Evolutionary conservation across 257 asterid genomes (phyloP).

Genomic region (Solanum boliviense): DNA sequence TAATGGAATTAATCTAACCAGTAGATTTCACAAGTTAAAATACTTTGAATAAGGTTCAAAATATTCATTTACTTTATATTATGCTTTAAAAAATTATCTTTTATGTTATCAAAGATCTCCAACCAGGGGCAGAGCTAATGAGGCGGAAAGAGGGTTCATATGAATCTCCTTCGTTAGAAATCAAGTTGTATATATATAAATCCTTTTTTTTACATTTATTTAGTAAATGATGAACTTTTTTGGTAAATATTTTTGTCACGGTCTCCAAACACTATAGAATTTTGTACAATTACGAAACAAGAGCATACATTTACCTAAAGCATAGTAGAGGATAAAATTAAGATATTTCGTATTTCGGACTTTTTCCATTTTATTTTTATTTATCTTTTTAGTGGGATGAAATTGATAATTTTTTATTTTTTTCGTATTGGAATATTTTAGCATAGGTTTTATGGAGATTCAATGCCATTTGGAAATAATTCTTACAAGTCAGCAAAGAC

Average conservation of each 20-base stretch:
- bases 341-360: neutral
- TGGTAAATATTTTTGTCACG: neutral
- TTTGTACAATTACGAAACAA: neutral
- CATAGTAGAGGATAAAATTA: neutral
- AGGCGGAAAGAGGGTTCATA: neutral
- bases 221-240: neutral
- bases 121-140: neutral
- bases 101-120: neutral
- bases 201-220: neutral
- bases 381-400: neutral
- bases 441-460: constrained; percentile 80
- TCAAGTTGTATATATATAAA: neutral
- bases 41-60: neutral
- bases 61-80: neutral
- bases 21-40: neutral
- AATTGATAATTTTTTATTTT: neutral
- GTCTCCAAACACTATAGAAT: neutral
- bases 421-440: constrained; percentile 8
- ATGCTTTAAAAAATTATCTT: neutral
- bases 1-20: neutral
- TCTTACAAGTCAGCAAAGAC: constrained; percentile 48
- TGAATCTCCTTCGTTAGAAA: neutral
- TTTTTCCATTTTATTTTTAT: neutral
- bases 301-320: neutral
- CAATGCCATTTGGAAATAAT: constrained; percentile 57